Base-by-base conservation (phyloP, 768 basidiomycete species). In the Filobasidium floriforme region DNA sequence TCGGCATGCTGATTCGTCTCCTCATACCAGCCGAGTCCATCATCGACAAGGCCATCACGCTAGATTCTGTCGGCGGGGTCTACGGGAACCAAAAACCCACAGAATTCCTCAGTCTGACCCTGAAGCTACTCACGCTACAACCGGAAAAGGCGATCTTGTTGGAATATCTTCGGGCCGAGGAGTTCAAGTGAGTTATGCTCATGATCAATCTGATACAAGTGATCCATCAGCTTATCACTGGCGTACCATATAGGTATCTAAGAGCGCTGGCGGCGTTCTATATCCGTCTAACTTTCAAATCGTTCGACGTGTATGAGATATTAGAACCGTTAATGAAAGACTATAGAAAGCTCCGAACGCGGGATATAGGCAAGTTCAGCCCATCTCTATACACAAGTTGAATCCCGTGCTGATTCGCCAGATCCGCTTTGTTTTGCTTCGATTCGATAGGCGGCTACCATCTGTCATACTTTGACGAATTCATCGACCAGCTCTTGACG, bases 131-230 rank as follows among this genome's bases (percentile, higher is more conserved):
- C 52, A 94, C 97, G 80, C 87, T 99, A 60, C 96, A 98, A 76
- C 96, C 96, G 2, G 90, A 97, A 80, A 94, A 93, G 77, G 96
- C 98, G 80, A 97, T 99, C 62, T 76, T 98, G 60, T 81, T 98
- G 1, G 96, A 98, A 75, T 99, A 99, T 76, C 81, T 99, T 26
- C 85, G 87, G 63, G 96, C 92, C 7, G 96, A 98, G 67, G 96
- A 99, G 77, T 99, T 97, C 84, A 99, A 99, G 96, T 94, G 70
- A 63, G 88, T 81, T n/a, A 28, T 41, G n/a, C n/a, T n/a, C n/a
- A n/a, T n/a, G n/a, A n/a, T n/a, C n/a, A n/a, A n/a, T n/a, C n/a
- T n/a, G n/a, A n/a, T n/a, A n/a, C n/a, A n/a, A n/a, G n/a, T n/a
- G n/a, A n/a, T n/a, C n/a, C n/a, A n/a, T n/a, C n/a, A n/a, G n/a